Percentiles rank a stretch among this genome's conserved stretches.
These are phyloP conservation scores for Epithemia pelagica DNA, from an alignment of 108 stramenopile species.

Conservation along the genomic window DNA sequence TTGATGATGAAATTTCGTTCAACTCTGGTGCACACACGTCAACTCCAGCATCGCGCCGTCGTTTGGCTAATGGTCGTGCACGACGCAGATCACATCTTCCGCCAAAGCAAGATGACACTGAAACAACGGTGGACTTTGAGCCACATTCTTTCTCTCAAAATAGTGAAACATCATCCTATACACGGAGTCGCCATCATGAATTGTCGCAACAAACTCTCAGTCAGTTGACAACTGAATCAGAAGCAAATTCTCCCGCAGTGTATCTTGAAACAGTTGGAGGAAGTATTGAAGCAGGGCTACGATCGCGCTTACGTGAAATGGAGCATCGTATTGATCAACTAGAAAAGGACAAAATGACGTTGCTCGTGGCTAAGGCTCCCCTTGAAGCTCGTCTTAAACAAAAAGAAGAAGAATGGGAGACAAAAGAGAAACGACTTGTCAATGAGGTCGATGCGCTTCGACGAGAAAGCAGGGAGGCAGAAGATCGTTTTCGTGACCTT, in stretches of 20 bases:
- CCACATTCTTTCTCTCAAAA: not conserved
- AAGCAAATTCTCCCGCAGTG: constrained; percentile 4
- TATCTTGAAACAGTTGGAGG: constrained; percentile 8
- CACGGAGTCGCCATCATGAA: not conserved
- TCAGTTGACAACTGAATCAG: not conserved
- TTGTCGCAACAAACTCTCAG: not conserved
- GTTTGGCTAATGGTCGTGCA: not conserved
- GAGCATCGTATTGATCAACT: constrained; percentile 63
- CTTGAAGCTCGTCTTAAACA: constrained; percentile 78
- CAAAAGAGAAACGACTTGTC: constrained; percentile 52
- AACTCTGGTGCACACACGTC: not conserved
- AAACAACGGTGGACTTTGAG: not conserved
- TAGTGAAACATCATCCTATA: not conserved
- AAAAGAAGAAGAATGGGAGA: constrained; percentile 71
- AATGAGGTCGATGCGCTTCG: constrained; percentile 58
- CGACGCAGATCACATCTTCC: not conserved
- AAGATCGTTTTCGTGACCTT: constrained; percentile 63
- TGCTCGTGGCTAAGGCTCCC: constrained; percentile 81
- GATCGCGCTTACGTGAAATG: constrained; percentile 62
- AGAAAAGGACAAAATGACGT: constrained; percentile 78
- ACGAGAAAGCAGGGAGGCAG: constrained; percentile 37
- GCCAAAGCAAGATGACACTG: not conserved
- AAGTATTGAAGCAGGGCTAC: constrained; percentile 23
- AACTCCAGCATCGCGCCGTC: not conserved
- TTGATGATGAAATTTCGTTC: not conserved